Base-by-base conservation (phyloP, 768 basidiomycete species). In the Coprinopsis marcescibilis region DNA sequence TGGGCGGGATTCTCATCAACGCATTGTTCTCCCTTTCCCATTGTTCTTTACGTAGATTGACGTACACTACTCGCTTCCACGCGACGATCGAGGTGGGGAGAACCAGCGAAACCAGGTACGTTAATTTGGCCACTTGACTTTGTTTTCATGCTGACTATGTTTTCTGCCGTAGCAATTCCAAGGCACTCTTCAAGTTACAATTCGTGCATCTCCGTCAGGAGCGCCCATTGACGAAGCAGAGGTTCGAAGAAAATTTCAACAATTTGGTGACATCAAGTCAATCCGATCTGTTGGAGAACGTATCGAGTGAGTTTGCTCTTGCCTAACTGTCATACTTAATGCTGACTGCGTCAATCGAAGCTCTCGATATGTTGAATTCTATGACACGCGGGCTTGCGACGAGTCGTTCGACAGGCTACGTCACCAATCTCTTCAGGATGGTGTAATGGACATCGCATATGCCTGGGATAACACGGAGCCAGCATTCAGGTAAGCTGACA, bases 51-150 rank as follows among this genome's bases (percentile, higher is more conserved):
- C 45, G 34, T 59, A 96, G 95, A 98, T 98, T 62, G 96, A 99
- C 69, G 94, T 99, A 0, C 96, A 99, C 63, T 99, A 93, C 69
- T 95, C 92, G 21, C 69, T 98, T 23, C 96, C 96, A 10, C 83
- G 89, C 52, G 89, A 89, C 55, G 89, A 96, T 46, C 76, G 75
- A 57, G 78, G 77, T 45, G 81, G 75, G 52, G 74, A 83, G 38
- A 67, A 72, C 38, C 92, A 94, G 43, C 93, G 85, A 65, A 90
- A 89, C 61, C 91, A 94, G 67, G 91, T 85, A 59, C 64, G 61
- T 52, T 14, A 15, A n/a, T 43, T n/a, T 30, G 19, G 24, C 21
- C 6, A 32, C 24, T 11, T 30, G 4, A 2, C 33, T 26, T 4
- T 14, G 40, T 8, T 26, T 43, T 35, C 19, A 41, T 13, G 13